Conservation (phyloP, 495 filamentous ascomycete species). For the Lasiosphaeria hispida region DNA sequence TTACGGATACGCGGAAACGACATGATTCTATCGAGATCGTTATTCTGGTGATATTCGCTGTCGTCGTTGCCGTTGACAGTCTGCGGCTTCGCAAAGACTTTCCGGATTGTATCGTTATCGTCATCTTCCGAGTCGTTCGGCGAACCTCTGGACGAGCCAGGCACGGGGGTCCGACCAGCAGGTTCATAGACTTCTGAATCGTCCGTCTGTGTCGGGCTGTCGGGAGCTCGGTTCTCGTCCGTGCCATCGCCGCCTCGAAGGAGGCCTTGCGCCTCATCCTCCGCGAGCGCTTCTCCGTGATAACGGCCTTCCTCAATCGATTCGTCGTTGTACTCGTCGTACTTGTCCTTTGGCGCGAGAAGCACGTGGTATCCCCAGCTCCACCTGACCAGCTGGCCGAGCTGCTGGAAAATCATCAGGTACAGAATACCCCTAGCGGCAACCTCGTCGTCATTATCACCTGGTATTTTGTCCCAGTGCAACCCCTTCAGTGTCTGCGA, state of each 20-base stretch:
- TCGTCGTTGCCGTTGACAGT: constrained; percentile 12
- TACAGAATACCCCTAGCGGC: constrained; percentile 92
- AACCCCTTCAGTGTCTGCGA: constrained; percentile 87
- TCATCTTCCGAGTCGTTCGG: constrained; percentile 46
- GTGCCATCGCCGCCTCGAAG: constrained; percentile 30
- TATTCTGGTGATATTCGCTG: constrained; percentile 11
- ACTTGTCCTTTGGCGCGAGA: constrained; percentile 73
- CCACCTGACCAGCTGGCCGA: constrained; percentile 93
- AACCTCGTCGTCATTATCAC: constrained; percentile 94
- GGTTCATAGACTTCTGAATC: constrained; percentile 44
- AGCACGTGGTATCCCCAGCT: constrained; percentile 97
- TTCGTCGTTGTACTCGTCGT: constrained; percentile 56
- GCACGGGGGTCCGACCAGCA: constrained; percentile 47
- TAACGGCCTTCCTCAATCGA: constrained; percentile 68
- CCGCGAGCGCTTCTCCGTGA: constrained; percentile 54
- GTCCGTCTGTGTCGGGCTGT: constrained; percentile 31
- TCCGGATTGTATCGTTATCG: constrained; percentile 22
- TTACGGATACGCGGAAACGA: constrained; percentile 45
- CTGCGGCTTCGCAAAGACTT: constrained; percentile 24
- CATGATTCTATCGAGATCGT: constrained; percentile 36
- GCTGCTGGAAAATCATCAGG: constrained; percentile 93
- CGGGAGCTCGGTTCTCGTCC: constrained; percentile 22
- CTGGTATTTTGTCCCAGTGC: constrained; percentile 86
- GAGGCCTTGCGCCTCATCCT: constrained; percentile 26
- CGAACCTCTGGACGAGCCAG: constrained; percentile 37